Percentiles rank a stretch among this genome's conserved stretches.
Conservation (phyloP, 1,139 yeast genomes). For the Taphrina confusa region DNA sequence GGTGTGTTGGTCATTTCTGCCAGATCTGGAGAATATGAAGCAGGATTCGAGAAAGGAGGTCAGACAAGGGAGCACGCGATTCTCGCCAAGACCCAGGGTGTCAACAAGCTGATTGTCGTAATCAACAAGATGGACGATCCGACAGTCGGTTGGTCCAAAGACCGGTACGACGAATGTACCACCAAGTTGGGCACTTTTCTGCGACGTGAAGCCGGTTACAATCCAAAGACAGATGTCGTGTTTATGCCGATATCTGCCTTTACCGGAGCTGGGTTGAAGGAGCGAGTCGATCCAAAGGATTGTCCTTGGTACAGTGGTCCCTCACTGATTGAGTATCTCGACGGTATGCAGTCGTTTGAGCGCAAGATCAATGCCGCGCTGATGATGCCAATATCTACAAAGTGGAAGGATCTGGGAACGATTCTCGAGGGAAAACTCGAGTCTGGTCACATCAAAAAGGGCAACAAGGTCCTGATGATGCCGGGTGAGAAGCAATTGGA, state of each 20-base stretch:
- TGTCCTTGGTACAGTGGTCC: constrained; percentile 98
- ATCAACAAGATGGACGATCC: constrained; percentile 99
- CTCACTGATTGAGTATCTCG: constrained; percentile 83
- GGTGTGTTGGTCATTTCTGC: constrained; percentile 96
- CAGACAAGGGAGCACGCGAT: constrained; percentile 98
- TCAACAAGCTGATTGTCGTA: constrained; percentile 85
- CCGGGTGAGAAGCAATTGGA: constrained; percentile 85
- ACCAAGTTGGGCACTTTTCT: constrained; percentile 72
- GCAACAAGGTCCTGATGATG: constrained; percentile 76
- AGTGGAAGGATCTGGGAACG: constrained; percentile 87
- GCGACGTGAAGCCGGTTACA: constrained; percentile 80
- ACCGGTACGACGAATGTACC: constrained; percentile 92
- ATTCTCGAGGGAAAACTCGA: constrained; percentile 97
- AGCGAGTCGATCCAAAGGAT: constrained; percentile 64
- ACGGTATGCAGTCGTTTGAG: constrained; percentile 73
- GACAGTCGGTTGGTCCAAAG: constrained; percentile 93
- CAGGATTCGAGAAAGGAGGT: constrained; percentile 98
- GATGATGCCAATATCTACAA: constrained; percentile 93
- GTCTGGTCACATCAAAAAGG: constrained; percentile 87
- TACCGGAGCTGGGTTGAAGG: constrained; percentile 96
- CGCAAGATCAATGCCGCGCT: constrained; percentile 92
- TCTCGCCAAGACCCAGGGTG: constrained; percentile 97
- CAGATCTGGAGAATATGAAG: constrained; percentile 98
- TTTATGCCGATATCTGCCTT: constrained; percentile 98
- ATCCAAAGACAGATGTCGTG: constrained; percentile 57